These are phyloP conservation scores for Leavenworthia alabamica DNA, from an alignment of 345 rosid genomes.

Conservation along the genomic window DNA sequence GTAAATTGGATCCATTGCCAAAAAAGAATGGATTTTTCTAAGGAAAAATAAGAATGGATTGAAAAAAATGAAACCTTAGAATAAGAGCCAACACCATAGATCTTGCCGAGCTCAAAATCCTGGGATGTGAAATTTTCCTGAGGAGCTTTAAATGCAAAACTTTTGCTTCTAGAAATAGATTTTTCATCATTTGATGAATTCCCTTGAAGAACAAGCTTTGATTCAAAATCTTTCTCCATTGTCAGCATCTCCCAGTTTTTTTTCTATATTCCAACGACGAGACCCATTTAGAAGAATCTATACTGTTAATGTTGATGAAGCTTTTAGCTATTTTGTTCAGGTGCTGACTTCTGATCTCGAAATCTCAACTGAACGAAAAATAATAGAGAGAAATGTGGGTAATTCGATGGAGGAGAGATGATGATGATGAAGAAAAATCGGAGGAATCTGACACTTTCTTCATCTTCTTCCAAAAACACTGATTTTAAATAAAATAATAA, in stretches of 20 bases:
- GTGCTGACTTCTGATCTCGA: conserved; percentile 7
- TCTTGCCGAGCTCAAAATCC: conserved; percentile 96
- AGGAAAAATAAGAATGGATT: neutral
- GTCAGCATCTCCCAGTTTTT: conserved; percentile 52
- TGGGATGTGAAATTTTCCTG: conserved; percentile 79
- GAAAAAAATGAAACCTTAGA: conserved; percentile 58
- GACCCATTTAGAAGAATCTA: conserved; percentile 10
- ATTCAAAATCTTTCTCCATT: conserved; percentile 93
- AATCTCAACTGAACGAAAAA: neutral
- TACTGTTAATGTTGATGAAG: neutral
- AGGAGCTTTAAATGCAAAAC: conserved; percentile 96
- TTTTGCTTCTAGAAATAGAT: conserved; percentile 39
- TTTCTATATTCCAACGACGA: conserved; percentile 21
- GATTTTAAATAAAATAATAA: neutral
- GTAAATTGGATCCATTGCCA: no score
- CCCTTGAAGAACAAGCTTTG: conserved; percentile 75
- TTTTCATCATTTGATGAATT: conserved; percentile 23
- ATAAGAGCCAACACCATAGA: conserved; percentile 96
- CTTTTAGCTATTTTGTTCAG: neutral
- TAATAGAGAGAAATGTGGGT: conserved; percentile 14
- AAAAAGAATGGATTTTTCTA: neutral
- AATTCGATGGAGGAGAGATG: conserved; percentile 34
- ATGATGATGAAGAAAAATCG: conserved; percentile 35
- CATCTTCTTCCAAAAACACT: neutral
- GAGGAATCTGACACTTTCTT: conserved; percentile 26